phyloP scores from a whole-genome alignment of 805 yeast species.

The Schwanniomyces yamadae region DNA sequence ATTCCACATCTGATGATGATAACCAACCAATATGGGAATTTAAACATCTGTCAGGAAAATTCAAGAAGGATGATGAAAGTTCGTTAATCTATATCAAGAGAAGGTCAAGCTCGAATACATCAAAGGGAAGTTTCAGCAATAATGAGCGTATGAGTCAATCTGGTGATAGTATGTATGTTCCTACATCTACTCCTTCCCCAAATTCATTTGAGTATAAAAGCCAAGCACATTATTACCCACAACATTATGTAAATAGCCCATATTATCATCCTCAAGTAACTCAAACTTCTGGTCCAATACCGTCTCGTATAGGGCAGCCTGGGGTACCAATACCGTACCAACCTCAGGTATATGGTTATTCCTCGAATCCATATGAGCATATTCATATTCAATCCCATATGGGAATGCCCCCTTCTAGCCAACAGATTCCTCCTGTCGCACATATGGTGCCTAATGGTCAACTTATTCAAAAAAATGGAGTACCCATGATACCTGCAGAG shows the following conservation, averaged over 20 bases:
- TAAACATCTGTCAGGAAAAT: constrained; percentile 51
- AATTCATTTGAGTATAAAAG: constrained; percentile 10
- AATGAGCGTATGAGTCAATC: constrained; percentile 4
- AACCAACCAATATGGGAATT: constrained; percentile 50
- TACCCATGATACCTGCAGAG: too few relatives aligned
- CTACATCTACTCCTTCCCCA: constrained; percentile 12
- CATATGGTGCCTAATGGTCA: too few relatives aligned
- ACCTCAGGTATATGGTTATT: constrained; percentile 2
- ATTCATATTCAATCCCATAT: too few relatives aligned
- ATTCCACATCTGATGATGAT: constrained; percentile 4
- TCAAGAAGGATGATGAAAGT: constrained; percentile 47
- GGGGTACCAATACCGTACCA: constrained; percentile 1
- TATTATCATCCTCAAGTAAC: constrained; percentile 4
- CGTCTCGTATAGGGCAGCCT: neutral
- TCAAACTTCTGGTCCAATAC: neutral
- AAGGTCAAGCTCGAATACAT: constrained; percentile 40
- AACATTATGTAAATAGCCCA: neutral
- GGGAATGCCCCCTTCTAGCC: too few relatives aligned
- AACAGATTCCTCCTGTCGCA: too few relatives aligned
- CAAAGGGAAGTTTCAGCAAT: constrained; percentile 9
- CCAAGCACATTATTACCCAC: constrained; percentile 9
- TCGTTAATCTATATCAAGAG: constrained; percentile 48
- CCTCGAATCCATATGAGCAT: constrained; percentile 3
- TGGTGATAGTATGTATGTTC: constrained; percentile 3
- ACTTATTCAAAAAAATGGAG: too few relatives aligned